phyloP scores from a whole-genome alignment of 2,329 filamentous ascomycete genomes.

The Beauveria varroae region DNA sequence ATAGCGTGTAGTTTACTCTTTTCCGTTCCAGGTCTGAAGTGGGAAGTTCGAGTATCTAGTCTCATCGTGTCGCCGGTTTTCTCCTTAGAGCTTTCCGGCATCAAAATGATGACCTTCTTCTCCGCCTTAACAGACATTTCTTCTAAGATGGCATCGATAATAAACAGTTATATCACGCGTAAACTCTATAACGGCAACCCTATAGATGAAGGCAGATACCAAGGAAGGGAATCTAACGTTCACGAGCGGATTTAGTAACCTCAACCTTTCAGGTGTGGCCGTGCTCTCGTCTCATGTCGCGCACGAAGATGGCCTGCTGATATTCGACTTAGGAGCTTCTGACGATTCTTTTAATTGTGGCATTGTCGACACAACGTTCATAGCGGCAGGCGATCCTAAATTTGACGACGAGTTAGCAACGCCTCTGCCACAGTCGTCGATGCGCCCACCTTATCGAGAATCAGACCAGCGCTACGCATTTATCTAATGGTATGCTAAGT shows the following conservation, averaged over 20 bases:
- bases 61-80: constrained; percentile 83
- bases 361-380: constrained; percentile 62
- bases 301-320: constrained; percentile 81
- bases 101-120: constrained; percentile 73
- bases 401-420: too few species aligned
- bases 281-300: constrained; percentile 68
- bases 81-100: constrained; percentile 63
- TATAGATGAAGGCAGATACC: constrained; percentile 93
- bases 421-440: too few species aligned
- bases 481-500: constrained; percentile 86
- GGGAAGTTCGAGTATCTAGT: constrained; percentile 64
- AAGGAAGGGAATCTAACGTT: constrained; percentile 72
- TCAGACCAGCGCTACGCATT: constrained; percentile 71
- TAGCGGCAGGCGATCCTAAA: constrained; percentile 77
- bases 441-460: constrained; percentile 46
- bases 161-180: constrained; percentile 69
- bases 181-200: constrained; percentile 80
- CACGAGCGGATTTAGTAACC: constrained; percentile 79
- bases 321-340: constrained; percentile 79
- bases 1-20: constrained; percentile 72
- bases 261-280: constrained; percentile 65
- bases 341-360: constrained; percentile 79
- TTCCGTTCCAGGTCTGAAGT: constrained; percentile 68
- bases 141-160: constrained; percentile 48
- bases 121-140: constrained; percentile 49